These are phyloP conservation scores for Extremus antarcticus DNA, from an alignment of 495 filamentous ascomycete genomes.

Conservation along the genomic window DNA sequence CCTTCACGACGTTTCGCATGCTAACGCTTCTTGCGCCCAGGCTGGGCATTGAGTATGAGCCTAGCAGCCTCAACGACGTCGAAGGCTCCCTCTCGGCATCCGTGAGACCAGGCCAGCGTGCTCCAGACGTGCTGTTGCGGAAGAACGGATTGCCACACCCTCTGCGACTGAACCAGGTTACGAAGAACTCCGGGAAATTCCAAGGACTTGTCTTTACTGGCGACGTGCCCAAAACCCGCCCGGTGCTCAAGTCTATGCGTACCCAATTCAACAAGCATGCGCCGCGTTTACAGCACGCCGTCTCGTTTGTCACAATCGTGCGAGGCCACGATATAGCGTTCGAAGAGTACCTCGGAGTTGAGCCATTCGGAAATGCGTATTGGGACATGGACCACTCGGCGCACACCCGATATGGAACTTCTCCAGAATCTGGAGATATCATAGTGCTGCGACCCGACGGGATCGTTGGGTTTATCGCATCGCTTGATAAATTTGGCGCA, in stretches of 20 bases:
- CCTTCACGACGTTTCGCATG: too few species aligned
- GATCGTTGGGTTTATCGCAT: background rate
- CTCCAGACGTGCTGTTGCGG: background rate
- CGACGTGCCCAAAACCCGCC: background rate
- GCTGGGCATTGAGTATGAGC: constrained; percentile 1
- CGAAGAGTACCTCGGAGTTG: constrained; percentile 4
- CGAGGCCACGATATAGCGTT: background rate
- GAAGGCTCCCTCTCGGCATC: background rate
- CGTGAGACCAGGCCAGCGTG: background rate
- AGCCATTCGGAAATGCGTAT: constrained; percentile 1
- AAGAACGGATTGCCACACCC: background rate
- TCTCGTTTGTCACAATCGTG: background rate
- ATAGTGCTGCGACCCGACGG: constrained; percentile 4
- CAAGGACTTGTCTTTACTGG: background rate
- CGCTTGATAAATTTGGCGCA: background rate
- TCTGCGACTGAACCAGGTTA: background rate
- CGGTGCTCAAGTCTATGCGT: background rate
- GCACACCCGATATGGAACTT: background rate
- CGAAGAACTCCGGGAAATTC: constrained; percentile 5
- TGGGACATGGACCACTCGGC: constrained; percentile 1
- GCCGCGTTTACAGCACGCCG: background rate
- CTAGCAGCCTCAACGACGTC: constrained; percentile 3
- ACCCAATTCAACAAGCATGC: background rate
- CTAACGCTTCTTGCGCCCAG: background rate
- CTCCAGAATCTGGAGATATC: background rate